Evolutionary conservation across 2,329 filamentous ascomycete species (phyloP).

Genomic region (Alternaria ventricosa): DNA sequence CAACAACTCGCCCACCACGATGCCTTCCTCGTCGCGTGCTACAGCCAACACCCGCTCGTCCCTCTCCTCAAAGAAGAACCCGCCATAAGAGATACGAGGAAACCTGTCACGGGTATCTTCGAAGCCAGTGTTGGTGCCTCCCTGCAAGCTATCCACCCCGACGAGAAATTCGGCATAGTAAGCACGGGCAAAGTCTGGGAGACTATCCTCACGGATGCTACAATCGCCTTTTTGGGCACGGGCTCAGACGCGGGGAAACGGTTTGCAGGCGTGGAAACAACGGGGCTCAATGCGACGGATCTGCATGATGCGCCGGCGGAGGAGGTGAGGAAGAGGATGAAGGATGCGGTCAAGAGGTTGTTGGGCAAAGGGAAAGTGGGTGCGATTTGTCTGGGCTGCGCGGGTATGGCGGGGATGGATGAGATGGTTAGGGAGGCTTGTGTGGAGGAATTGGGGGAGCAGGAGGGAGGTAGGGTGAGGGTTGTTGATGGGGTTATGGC

Average conservation of each 20-base stretch:
- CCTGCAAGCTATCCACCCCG: slow-evolving; percentile 60
- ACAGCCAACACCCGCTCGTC: slow-evolving; percentile 82
- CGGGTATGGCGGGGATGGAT: slow-evolving; percentile 88
- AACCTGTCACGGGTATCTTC: slow-evolving; percentile 81
- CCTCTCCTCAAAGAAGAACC: slow-evolving; percentile 60
- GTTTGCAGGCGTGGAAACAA: slow-evolving; percentile 83
- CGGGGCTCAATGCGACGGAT: slow-evolving; percentile 79
- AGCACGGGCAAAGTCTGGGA: slow-evolving; percentile 89
- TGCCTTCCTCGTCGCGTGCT: slow-evolving; percentile 87
- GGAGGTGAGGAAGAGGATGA: slow-evolving; percentile 70
- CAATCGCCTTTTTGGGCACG: slow-evolving; percentile 67
- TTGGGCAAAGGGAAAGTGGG: slow-evolving; percentile 64
- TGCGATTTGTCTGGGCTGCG: slow-evolving; percentile 84
- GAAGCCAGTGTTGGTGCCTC: slow-evolving; percentile 77
- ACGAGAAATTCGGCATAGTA: slow-evolving; percentile 79
- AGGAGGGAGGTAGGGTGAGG: slow-evolving; percentile 64
- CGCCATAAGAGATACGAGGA: slow-evolving; percentile 45
- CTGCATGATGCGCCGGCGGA: slow-evolving; percentile 73
- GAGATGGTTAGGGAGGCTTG: slow-evolving; percentile 75
- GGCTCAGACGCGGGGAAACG: slow-evolving; percentile 48
- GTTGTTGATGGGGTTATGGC: slow-evolving; percentile 83
- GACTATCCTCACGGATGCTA: slow-evolving; percentile 69
- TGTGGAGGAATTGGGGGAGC: slow-evolving; percentile 66
- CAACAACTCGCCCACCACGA: slow-evolving; percentile 62
- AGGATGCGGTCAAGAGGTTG: slow-evolving; percentile 71